Evolutionary conservation across 192 early-diverging fungal genomes (phyloP).

Genomic region (Coemansia sp.): DNA sequence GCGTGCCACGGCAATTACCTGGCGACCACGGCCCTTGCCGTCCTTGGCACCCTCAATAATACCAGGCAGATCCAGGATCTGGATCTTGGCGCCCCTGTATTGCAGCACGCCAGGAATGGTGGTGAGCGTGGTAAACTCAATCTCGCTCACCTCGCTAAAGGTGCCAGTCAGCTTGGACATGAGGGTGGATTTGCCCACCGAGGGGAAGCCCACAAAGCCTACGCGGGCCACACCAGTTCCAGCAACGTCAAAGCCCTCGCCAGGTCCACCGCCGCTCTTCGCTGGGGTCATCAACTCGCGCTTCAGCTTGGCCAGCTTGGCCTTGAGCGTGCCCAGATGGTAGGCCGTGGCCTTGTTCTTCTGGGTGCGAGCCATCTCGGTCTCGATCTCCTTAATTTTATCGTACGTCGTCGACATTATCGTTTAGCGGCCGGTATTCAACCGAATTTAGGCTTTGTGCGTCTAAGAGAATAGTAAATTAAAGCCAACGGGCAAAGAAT

Average conservation of each 20-base stretch:
- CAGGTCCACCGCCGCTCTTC: conserved; percentile 83
- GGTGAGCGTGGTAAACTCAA: conserved; percentile 99
- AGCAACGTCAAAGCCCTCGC: conserved; percentile 96
- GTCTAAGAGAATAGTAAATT: not conserved
- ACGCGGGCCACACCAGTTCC: conserved; percentile 99
- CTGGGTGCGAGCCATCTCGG: conserved; percentile 88
- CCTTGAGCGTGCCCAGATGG: conserved; percentile 93
- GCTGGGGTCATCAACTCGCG: conserved; percentile 91
- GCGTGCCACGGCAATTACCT: conserved; percentile 96
- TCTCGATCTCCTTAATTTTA: conserved; percentile 72
- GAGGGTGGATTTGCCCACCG: conserved; percentile 97
- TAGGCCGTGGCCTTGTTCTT: conserved; percentile 96
- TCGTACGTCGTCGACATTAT: conserved; percentile 61
- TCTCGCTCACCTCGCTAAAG: conserved; percentile 93
- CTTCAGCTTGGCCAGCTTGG: conserved; percentile 96
- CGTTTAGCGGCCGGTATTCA: not conserved
- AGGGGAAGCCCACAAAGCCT: conserved; percentile 96
- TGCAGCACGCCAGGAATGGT: conserved; percentile 96
- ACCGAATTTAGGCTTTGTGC: not conserved
- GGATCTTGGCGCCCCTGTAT: conserved; percentile 98
- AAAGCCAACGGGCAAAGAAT: not conserved
- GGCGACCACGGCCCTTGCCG: conserved; percentile 96
- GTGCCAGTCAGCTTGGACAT: conserved; percentile 98
- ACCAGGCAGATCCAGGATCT: conserved; percentile 97
- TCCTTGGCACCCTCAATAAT: conserved; percentile 99